Conservation (phyloP, 306 rosid genomes). For the Sicyos edulis region DNA sequence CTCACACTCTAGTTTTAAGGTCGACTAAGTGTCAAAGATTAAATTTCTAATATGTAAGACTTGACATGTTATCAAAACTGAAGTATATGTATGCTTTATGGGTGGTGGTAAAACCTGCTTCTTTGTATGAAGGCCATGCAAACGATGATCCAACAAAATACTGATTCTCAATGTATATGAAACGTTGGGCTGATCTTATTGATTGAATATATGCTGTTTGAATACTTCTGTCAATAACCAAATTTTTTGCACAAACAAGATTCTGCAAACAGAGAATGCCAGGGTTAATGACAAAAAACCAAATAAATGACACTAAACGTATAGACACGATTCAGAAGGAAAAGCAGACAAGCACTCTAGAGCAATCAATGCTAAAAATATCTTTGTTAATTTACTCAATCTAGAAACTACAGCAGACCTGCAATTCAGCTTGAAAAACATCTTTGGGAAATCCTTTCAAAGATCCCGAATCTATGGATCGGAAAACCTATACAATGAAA, state of each 20-base stretch:
- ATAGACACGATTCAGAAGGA: not conserved
- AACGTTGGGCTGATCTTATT: slow-evolving; percentile 86
- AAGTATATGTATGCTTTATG: slow-evolving; percentile 13
- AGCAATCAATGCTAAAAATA: not conserved
- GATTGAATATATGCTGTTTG: slow-evolving; percentile 91
- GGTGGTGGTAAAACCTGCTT: slow-evolving; percentile 59
- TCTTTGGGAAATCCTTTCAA: slow-evolving; percentile 92
- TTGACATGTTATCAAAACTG: not conserved
- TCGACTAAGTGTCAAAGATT: not conserved
- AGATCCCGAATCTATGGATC: slow-evolving; percentile 97
- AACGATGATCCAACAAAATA: slow-evolving; percentile 88
- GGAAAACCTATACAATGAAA: slow-evolving; percentile 50
- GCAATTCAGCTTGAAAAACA: slow-evolving; percentile 46
- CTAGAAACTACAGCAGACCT: slow-evolving; percentile 35
- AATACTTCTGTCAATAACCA: slow-evolving; percentile 87
- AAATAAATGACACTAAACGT: not conserved
- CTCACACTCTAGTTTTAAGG: not conserved
- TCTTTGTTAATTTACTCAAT: not conserved
- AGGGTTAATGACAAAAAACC: not conserved
- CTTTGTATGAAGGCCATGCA: slow-evolving; percentile 88
- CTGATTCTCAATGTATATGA: slow-evolving; percentile 90
- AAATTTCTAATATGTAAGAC: not conserved
- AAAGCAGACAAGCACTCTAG: not conserved
- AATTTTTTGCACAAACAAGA: slow-evolving; percentile 79
- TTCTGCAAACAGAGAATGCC: slow-evolving; percentile 42